Evolutionary conservation across 768 basidiomycete species (phyloP).

Genomic region (Kwoniella sp.): DNA sequence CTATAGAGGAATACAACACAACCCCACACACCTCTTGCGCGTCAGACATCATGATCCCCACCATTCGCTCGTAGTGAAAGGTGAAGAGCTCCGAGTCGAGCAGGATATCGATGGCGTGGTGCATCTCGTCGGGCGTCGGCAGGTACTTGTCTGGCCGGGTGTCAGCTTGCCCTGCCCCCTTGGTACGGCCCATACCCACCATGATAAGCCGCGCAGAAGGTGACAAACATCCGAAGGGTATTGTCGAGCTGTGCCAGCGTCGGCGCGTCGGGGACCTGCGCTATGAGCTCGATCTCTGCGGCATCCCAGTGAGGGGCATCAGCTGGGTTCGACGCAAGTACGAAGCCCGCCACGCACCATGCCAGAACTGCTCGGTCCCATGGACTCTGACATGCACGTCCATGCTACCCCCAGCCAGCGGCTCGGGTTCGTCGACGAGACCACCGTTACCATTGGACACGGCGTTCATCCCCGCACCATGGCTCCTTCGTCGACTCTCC

Average conservation of each 20-base stretch:
- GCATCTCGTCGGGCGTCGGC: conserved; percentile 73
- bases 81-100: conserved; percentile 80
- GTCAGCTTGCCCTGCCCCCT: background rate
- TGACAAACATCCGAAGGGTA: conserved; percentile 68
- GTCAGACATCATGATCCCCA: conserved; percentile 69
- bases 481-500: background rate
- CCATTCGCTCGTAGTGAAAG: conserved; percentile 89
- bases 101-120: conserved; percentile 72
- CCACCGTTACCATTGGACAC: conserved; percentile 2
- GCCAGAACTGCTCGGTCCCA: conserved; percentile 37
- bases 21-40: conserved; percentile 60
- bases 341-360: conserved; percentile 17
- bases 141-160: conserved; percentile 68
- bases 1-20: too few species aligned
- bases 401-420: conserved; percentile 17
- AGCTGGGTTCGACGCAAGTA: background rate
- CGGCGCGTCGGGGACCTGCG: conserved; percentile 61
- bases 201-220: conserved; percentile 79
- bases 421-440: background rate
- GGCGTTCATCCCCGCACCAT: background rate
- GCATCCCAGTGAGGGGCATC: background rate
- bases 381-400: conserved; percentile 33
- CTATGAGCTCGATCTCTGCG: conserved; percentile 82
- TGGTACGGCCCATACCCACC: conserved; percentile 53
- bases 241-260: conserved; percentile 74